Conservation (phyloP, 2,329 filamentous ascomycete genomes). For the Cladophialophora bantiana region DNA sequence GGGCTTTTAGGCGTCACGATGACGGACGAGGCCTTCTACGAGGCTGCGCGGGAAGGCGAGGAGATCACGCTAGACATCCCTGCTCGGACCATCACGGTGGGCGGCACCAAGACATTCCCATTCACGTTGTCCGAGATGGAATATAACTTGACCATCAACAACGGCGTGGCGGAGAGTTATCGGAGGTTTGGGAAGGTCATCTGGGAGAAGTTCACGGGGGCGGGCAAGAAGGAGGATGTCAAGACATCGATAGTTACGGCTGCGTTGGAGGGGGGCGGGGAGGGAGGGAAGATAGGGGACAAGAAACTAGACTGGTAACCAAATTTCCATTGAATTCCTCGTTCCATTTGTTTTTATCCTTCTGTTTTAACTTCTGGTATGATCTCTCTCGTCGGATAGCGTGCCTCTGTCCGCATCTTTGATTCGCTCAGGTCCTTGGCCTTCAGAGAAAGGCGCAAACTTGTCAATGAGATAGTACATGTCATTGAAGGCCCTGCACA, state of each 20-base stretch:
- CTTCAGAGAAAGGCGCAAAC: conserved; percentile 39
- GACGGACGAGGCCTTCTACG: conserved; percentile 50
- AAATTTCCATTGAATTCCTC: neutral
- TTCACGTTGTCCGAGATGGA: conserved; percentile 64
- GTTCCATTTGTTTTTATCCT: neutral
- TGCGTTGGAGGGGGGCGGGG: conserved; percentile 9
- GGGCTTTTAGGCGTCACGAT: conserved; percentile 56
- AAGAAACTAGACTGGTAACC: conserved; percentile 23
- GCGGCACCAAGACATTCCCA: conserved; percentile 48
- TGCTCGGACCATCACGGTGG: conserved; percentile 23
- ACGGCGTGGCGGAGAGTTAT: conserved; percentile 45
- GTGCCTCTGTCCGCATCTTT: conserved; percentile 28
- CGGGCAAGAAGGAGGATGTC: neutral
- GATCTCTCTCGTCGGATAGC: conserved; percentile 34
- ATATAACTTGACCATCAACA: conserved; percentile 58
- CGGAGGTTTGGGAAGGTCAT: conserved; percentile 31
- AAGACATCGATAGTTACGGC: conserved; percentile 9
- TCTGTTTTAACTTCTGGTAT: conserved; percentile 25
- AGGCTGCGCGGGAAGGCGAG: conserved; percentile 45
- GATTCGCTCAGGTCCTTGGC: conserved; percentile 35
- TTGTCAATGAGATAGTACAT: conserved; percentile 42
- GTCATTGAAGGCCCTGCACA: conserved; percentile 40
- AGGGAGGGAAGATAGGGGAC: conserved; percentile 1
- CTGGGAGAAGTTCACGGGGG: conserved; percentile 28
- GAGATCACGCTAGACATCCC: conserved; percentile 50